Evolutionary conservation across 768 basidiomycete species (phyloP), one percentile per base, ranked within the genome.

Genomic region (Tylopilus cervinicoccineus): DNA sequence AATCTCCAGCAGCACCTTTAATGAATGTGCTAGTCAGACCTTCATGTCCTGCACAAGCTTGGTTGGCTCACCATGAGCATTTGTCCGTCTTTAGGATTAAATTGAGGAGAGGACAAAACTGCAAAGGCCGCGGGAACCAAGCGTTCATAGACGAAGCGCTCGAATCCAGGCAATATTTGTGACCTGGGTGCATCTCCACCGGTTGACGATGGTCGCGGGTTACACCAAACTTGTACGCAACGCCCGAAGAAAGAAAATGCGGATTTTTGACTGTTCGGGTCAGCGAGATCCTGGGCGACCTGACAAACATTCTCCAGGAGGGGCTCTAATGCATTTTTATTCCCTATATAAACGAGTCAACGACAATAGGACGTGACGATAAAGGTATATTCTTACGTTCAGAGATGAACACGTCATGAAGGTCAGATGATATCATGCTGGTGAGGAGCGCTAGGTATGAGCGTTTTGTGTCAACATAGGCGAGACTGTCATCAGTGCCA

Each of bases 11-110:
- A 97, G 72, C 45, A 94, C 86, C 93, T 97, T 54, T 27, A 58
- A 16, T 23, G 12, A 39, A 34, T 6, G 1, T 24, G 11, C n/a
- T n/a, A n/a, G 16, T 36, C 37, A 48, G 45, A 38, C 39, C 1
- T n/a, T 9, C 9, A 9, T 9, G 38, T 7, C 4, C 2, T 24
- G 32, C 24, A 22, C 39, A 40, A 36, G 31, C 37, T 37, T 20
- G 8, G 14, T 27, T 13, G 24, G 68, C 90, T 62, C 58, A 94
- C 94, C 61, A 85, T 79, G 42, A 86, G 74, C 61, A 86, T 82
- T 59, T 93, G 90, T 2, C 89, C 92, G 61, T 96, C 93, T 62
- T 89, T 90, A 55, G 86, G 72, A 61, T 93, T 94, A 64, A 96
- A 90, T 33, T 84, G 80, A 0, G 86, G 81, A 9, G 77, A 72